Conservation (phyloP, 1,139 yeast species). For the Fermentozyma sake region DNA sequence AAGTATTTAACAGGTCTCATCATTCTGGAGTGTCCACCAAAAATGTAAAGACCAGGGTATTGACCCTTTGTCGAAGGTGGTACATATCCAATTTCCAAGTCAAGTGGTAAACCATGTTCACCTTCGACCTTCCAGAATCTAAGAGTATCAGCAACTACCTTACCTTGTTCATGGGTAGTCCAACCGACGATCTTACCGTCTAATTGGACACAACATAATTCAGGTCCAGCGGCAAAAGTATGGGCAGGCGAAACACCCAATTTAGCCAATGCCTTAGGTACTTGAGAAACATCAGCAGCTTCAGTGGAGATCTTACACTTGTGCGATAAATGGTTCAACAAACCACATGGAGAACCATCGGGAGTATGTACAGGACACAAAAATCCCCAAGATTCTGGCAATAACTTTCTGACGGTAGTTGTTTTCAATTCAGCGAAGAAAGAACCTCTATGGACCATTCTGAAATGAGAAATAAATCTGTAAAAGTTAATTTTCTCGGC, state of each 20-base stretch:
- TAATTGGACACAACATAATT: slow-evolving; percentile 81
- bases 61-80: slow-evolving; percentile 96
- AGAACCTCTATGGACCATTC: slow-evolving; percentile 99
- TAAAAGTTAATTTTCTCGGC: slow-evolving; percentile 97
- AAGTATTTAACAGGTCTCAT: slow-evolving; percentile 91
- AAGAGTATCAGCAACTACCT: slow-evolving; percentile 80
- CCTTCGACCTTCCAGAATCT: slow-evolving; percentile 94
- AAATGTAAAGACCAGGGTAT: slow-evolving; percentile 90
- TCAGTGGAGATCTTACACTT: slow-evolving; percentile 83
- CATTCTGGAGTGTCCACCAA: slow-evolving; percentile 93
- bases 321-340: slow-evolving; percentile 93
- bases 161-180: slow-evolving; percentile 88
- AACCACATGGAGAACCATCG: slow-evolving; percentile 99
- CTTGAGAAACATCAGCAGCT: slow-evolving; percentile 66
- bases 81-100: slow-evolving; percentile 89
- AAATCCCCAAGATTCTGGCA: slow-evolving; percentile 99
- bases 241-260: slow-evolving; percentile 83
- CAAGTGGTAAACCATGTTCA: slow-evolving; percentile 67
- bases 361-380: slow-evolving; percentile 99
- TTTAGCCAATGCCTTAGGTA: slow-evolving; percentile 62
- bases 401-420: slow-evolving; percentile 90
- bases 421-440: slow-evolving; percentile 98
- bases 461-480: slow-evolving; percentile 92
- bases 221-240: slow-evolving; percentile 83
- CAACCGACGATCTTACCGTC: slow-evolving; percentile 94